Conservation (phyloP, 2,329 filamentous ascomycete genomes). For the Cercospora berteroae region DNA sequence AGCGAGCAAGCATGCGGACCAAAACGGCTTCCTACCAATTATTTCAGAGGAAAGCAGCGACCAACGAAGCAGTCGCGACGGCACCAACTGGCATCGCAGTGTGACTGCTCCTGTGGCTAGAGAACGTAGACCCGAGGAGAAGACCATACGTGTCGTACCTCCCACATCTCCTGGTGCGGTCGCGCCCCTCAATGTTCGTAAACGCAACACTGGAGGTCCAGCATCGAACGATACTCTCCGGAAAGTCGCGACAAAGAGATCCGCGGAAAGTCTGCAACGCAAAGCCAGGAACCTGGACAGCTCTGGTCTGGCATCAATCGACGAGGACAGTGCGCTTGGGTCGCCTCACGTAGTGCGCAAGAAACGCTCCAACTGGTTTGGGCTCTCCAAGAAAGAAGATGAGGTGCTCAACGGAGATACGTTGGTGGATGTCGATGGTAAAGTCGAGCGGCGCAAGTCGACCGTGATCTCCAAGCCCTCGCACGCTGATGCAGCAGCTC, state of each 20-base stretch:
- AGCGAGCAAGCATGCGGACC: constrained; percentile 30
- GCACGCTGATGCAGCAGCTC: constrained; percentile 32
- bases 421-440: constrained; percentile 12
- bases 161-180: constrained; percentile 51
- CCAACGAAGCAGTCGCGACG: constrained; percentile 34
- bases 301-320: constrained; percentile 31
- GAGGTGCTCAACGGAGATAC: constrained; percentile 15
- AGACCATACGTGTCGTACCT: constrained; percentile 59
- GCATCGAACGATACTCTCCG: constrained; percentile 21
- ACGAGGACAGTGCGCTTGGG: constrained; percentile 31
- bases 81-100: constrained; percentile 40
- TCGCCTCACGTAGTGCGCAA: constrained; percentile 36
- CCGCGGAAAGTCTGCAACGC: constrained; percentile 24
- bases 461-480: constrained; percentile 31
- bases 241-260: constrained; percentile 22
- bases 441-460: constrained; percentile 25
- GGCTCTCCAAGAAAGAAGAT: constrained; percentile 33
- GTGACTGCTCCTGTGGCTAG: constrained; percentile 44
- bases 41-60: constrained; percentile 51
- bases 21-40: constrained; percentile 45
- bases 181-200: constrained; percentile 57
- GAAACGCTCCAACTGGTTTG: constrained; percentile 51
- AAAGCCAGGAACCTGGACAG: constrained; percentile 21
- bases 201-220: constrained; percentile 41
- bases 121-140: constrained; percentile 35